Percentiles rank a stretch among this genome's conserved stretches.
These are phyloP conservation scores for Boechera divaricarpa DNA, from an alignment of 345 rosid genomes.

Conservation along the genomic window DNA sequence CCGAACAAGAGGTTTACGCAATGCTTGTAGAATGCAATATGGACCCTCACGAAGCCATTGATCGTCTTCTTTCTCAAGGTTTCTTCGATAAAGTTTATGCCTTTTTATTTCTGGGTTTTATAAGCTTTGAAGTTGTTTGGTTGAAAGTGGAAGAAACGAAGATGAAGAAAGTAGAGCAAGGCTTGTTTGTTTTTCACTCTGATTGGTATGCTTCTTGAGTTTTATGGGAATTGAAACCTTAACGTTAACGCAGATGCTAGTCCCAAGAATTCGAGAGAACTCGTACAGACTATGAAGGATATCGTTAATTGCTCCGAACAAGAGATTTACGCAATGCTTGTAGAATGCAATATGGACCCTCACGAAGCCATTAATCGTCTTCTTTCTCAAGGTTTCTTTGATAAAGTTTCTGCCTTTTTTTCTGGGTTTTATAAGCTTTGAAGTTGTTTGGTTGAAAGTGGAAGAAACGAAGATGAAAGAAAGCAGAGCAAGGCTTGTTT, in stretches of 20 bases:
- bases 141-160: constrained; percentile 13
- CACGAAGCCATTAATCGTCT: constrained; percentile 77
- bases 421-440: constrained; percentile 14
- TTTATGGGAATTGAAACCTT: neutral
- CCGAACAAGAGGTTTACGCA: constrained; percentile 81
- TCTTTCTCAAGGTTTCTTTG: constrained; percentile 70
- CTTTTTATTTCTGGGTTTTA: constrained; percentile 8
- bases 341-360: constrained; percentile 77
- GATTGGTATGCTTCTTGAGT: constrained; percentile 15
- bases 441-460: constrained; percentile 1
- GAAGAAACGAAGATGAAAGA: constrained; percentile 7
- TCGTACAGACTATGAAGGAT: constrained; percentile 72
- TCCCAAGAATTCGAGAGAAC: constrained; percentile 47
- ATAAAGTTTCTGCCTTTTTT: constrained; percentile 13
- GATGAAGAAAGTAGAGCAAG: constrained; percentile 7
- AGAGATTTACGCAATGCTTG: constrained; percentile 84
- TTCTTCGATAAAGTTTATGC: neutral
- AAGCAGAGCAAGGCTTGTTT: constrained; percentile 9
- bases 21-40: constrained; percentile 74
- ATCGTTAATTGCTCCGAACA: constrained; percentile 65
- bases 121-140: constrained; percentile 13
- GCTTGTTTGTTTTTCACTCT: neutral
- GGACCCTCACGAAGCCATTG: constrained; percentile 76
- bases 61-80: constrained; percentile 90
- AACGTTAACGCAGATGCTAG: constrained; percentile 44